Evolutionary conservation across 495 filamentous ascomycete genomes (phyloP).

Genomic region (Bacidia gigantensis): DNA sequence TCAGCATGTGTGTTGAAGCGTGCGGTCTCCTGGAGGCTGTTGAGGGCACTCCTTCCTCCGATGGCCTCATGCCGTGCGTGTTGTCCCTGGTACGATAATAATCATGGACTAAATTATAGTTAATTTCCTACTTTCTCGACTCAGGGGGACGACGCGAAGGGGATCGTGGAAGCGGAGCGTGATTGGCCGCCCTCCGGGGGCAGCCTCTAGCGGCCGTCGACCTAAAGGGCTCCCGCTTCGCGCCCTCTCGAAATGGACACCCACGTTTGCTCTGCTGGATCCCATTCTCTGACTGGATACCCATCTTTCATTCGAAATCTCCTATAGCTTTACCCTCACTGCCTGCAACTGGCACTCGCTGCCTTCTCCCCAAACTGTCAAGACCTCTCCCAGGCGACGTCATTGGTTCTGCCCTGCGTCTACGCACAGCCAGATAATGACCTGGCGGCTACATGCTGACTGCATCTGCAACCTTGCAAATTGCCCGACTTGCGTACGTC

Average conservation of each 20-base stretch:
- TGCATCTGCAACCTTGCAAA: not conserved
- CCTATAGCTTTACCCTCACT: no score
- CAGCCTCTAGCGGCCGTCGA: not conserved
- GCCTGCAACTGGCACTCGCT: no score
- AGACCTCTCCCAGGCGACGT: no score
- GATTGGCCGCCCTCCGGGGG: not conserved
- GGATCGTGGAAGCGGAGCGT: not conserved
- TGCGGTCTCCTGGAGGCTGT: no score
- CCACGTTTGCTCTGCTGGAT: no score
- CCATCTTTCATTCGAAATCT: no score
- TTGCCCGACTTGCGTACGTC: not conserved
- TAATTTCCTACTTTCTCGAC: not conserved
- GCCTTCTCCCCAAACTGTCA: no score
- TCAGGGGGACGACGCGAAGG: not conserved
- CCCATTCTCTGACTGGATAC: no score
- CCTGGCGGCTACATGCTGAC: not conserved
- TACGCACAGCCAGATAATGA: not conserved
- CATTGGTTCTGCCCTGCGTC: no score
- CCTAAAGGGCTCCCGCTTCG: not conserved
- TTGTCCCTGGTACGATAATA: conserved; percentile 1
- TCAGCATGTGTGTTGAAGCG: no score
- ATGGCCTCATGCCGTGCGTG: not conserved
- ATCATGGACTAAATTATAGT: no score
- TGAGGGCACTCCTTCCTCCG: not conserved
- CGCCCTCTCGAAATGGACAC: not conserved